Base-by-base conservation (phyloP, 768 basidiomycete genomes). In the Hericium rajendrae region DNA sequence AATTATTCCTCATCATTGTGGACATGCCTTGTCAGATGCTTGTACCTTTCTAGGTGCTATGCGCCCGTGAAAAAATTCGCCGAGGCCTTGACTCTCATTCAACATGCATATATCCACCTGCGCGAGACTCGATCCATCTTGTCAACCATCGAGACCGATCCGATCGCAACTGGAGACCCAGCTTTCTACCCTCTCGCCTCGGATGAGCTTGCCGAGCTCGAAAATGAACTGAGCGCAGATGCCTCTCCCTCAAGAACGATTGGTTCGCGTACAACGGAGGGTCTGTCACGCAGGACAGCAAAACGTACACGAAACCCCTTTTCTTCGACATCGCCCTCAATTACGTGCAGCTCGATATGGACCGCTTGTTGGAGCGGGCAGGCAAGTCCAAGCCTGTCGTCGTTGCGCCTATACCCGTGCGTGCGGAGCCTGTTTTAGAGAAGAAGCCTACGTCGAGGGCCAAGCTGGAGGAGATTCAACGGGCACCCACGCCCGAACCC, bases 261-360 rank as follows among this genome's bases (percentile, higher is more conserved):
- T 93, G 91, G 91, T 88, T 88, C 63, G 76, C 82, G 1, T 78
- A 78, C 67, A 90, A 90, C 64, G 89, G 90, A 2, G 90, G 90
- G 2, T 72, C 76, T 37, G 56, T 62, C 6, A 63, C 72, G 38
- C 65, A 55, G 0, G 75, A 79, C 51, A 66, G 74, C 51, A 76
- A 78, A 64, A 69, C 75, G 40, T 74, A 84, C 66, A 84, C 86
- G 73, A 95, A 95, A 67, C 91, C 91, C 15, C 65, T 92, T 41
- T 97, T 97, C 75, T 97, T 94, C 71, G 91, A 97, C 68, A 88
- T 92, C 59, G 94, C 92, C 16, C 82, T 94, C 65, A 97, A 95
- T 71, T 97, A 95, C 66, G 85, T 91, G 55, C 83, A 88, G 61
- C 70, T 93, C 58, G 89, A 94, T 65, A 86, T 94, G 83, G 87